Conservation (phyloP, 306 rosid genomes). For the Citrullus colocynthis region DNA sequence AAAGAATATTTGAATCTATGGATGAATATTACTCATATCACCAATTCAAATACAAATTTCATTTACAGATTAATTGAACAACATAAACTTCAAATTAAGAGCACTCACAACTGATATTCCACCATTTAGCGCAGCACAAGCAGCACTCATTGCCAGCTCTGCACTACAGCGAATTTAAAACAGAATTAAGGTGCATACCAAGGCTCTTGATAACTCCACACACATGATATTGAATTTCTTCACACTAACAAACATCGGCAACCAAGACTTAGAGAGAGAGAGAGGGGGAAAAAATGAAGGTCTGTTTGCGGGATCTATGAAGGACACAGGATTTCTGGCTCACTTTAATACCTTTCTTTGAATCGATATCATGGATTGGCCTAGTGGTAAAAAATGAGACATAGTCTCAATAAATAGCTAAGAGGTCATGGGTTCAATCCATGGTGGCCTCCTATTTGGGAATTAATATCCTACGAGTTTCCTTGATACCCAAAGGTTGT, state of each 20-base stretch:
- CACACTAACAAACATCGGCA: not conserved
- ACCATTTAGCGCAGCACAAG: slow-evolving; percentile 73
- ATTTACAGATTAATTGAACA: not conserved
- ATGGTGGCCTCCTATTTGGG: too few species aligned
- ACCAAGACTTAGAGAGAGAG: not conserved
- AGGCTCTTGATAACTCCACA: not conserved
- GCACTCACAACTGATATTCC: slow-evolving; percentile 77
- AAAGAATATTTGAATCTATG: not conserved
- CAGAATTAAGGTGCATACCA: slow-evolving; percentile 6
- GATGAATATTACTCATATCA: not conserved
- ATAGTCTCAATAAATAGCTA: too few species aligned
- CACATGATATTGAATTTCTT: not conserved
- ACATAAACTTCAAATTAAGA: not conserved
- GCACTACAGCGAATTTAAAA: slow-evolving; percentile 33
- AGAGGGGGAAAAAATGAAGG: not conserved
- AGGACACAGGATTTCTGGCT: not conserved
- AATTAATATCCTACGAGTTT: too few species aligned
- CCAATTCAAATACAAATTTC: not conserved
- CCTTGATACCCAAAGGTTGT: too few species aligned
- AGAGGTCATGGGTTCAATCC: too few species aligned
- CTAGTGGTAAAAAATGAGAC: too few species aligned
- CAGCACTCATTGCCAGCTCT: slow-evolving; percentile 73
- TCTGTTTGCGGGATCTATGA: not conserved
- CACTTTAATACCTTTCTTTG: not conserved
- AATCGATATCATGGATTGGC: not conserved